Evolutionary conservation across 768 basidiomycete genomes (phyloP).

Genomic region (Tricholoma sp.): DNA sequence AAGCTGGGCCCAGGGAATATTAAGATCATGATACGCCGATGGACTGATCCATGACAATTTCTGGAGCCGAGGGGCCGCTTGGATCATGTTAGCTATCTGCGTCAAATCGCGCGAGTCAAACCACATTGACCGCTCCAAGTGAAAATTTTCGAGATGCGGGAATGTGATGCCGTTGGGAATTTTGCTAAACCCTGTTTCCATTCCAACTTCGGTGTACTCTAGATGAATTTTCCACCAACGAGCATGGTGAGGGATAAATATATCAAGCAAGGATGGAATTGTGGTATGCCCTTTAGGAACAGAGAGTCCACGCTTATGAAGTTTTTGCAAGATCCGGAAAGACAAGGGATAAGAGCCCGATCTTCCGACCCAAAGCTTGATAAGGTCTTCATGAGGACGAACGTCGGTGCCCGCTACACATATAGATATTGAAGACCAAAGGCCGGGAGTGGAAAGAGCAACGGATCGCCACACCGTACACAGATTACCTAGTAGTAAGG

Average conservation of each 20-base stretch:
- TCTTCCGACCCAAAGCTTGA: slow-evolving; percentile 21
- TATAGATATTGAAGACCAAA: slow-evolving; percentile 19
- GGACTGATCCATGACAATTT: slow-evolving; percentile 17
- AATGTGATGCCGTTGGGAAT: slow-evolving; percentile 13
- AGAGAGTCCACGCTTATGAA: background rate
- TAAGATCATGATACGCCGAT: slow-evolving; percentile 11
- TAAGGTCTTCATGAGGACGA: slow-evolving; percentile 10
- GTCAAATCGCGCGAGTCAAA: slow-evolving; percentile 10
- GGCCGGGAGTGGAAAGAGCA: slow-evolving; percentile 16
- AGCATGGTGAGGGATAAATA: slow-evolving; percentile 20
- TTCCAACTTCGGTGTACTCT: slow-evolving; percentile 17
- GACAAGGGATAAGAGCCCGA: slow-evolving; percentile 20
- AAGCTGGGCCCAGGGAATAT: slow-evolving; percentile 24
- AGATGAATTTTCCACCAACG: slow-evolving; percentile 22
- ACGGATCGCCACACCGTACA: slow-evolving; percentile 19
- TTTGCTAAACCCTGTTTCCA: slow-evolving; percentile 12
- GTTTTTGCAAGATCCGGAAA: slow-evolving; percentile 14
- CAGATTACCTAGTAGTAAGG: slow-evolving; percentile 14
- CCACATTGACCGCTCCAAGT: slow-evolving; percentile 14
- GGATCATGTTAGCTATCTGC: slow-evolving; percentile 16
- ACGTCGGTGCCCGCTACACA: slow-evolving; percentile 5
- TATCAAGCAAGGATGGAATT: slow-evolving; percentile 17
- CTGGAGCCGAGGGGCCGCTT: slow-evolving; percentile 16
- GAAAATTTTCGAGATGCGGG: slow-evolving; percentile 19
- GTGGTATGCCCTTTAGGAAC: slow-evolving; percentile 7